phyloP scores from a whole-genome alignment of 2,329 filamentous ascomycete genomes.

The Trichothecium roseum region DNA sequence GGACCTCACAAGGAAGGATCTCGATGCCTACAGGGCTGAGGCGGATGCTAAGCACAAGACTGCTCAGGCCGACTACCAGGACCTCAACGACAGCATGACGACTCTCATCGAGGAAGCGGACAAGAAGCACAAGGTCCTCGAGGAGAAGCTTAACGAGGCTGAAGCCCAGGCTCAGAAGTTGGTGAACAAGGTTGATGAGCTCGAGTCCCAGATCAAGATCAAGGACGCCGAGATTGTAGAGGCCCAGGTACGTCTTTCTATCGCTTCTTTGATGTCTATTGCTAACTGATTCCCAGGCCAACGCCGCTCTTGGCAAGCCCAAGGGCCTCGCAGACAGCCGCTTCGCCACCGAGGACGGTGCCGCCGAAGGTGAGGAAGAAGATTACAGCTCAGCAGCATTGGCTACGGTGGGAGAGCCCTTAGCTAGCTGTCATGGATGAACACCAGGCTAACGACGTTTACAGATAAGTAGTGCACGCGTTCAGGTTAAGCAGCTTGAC shows the following conservation, averaged over 20 bases:
- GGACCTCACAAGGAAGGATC: slow-evolving; percentile 37
- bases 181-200: slow-evolving; percentile 29
- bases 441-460: slow-evolving; percentile 3
- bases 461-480: slow-evolving; percentile 33
- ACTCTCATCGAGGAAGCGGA: slow-evolving; percentile 49
- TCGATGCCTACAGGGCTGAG: slow-evolving; percentile 41
- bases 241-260: slow-evolving; percentile 36
- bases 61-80: slow-evolving; percentile 48
- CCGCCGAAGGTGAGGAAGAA: slow-evolving; percentile 28
- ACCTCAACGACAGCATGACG: slow-evolving; percentile 53
- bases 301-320: slow-evolving; percentile 28
- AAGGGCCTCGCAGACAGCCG: slow-evolving; percentile 45
- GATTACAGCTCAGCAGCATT: slow-evolving; percentile 56
- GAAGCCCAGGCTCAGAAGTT: not conserved
- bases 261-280: not conserved
- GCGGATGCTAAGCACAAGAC: slow-evolving; percentile 42
- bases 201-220: slow-evolving; percentile 47
- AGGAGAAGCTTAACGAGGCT: slow-evolving; percentile 37
- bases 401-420: slow-evolving; percentile 53
- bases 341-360: slow-evolving; percentile 33
- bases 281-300: slow-evolving; percentile 24
- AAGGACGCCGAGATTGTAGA: slow-evolving; percentile 55
- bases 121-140: slow-evolving; percentile 39
- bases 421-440: slow-evolving; percentile 27
- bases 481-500: slow-evolving; percentile 38